Conservation (phyloP, 768 basidiomycete genomes). For the Lentinula sp. region DNA sequence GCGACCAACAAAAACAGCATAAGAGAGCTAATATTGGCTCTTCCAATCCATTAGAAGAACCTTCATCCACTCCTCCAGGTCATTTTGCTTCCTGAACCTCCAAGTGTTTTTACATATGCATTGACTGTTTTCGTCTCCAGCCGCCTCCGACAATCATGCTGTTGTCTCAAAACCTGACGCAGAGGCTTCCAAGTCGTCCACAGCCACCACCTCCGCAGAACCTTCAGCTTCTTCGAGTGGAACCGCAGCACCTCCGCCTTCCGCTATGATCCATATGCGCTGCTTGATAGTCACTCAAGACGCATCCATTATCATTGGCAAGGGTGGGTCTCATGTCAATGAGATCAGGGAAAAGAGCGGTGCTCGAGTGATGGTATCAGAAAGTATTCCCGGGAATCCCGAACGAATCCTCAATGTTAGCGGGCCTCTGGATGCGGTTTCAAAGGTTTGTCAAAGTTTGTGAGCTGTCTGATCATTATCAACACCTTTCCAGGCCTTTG, state of each 20-base stretch:
- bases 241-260: conserved; percentile 45
- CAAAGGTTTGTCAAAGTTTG: conserved; percentile 60
- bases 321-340: conserved; percentile 92
- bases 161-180: conserved; percentile 12
- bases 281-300: conserved; percentile 99
- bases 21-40: conserved; percentile 84
- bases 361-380: conserved; percentile 94
- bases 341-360: conserved; percentile 98
- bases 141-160: conserved; percentile 39
- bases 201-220: conserved; percentile 32
- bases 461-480: neutral
- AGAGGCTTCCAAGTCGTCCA: conserved; percentile 1
- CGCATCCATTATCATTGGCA: conserved; percentile 98
- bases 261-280: conserved; percentile 92
- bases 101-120: conserved; percentile 46
- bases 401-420: conserved; percentile 97
- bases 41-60: conserved; percentile 57
- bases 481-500: conserved; percentile 72
- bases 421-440: conserved; percentile 96
- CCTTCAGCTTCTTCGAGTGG: conserved; percentile 21
- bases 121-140: conserved; percentile 48
- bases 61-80: conserved; percentile 41
- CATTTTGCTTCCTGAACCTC: conserved; percentile 26
- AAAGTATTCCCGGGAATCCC: conserved; percentile 98
- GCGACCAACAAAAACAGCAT: conserved; percentile 70